Conservation (phyloP, 2,329 filamentous ascomycete genomes). For the Ascochyta clinopodiicola region DNA sequence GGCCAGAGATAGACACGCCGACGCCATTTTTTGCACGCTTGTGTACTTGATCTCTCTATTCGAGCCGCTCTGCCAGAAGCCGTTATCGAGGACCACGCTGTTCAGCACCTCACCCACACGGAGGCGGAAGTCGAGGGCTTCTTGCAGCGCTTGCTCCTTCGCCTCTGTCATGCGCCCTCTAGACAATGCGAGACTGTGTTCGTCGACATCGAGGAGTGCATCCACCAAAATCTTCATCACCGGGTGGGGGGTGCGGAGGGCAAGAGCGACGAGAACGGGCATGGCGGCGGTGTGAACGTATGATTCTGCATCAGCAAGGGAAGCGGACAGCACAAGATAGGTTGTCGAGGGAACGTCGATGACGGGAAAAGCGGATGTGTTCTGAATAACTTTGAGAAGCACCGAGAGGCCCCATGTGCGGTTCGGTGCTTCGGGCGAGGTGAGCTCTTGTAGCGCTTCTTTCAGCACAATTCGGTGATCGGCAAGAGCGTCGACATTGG, state of each 20-base stretch:
- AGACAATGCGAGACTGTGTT: conserved; percentile 33
- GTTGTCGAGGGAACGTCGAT: conserved; percentile 71
- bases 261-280: conserved; percentile 68
- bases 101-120: conserved; percentile 66
- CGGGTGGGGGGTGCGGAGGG: conserved; percentile 66
- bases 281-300: conserved; percentile 75
- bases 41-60: conserved; percentile 5
- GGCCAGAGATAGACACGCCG: conserved; percentile 68
- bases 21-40: conserved; percentile 51
- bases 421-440: conserved; percentile 45
- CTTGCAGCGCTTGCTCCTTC: conserved; percentile 37
- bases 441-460: conserved; percentile 34
- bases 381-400: conserved; percentile 57
- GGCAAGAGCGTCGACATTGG: conserved; percentile 55
- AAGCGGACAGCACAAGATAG: conserved; percentile 68
- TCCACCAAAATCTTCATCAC: conserved; percentile 69
- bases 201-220: conserved; percentile 70
- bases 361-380: conserved; percentile 58
- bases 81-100: conserved; percentile 27
- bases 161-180: conserved; percentile 20
- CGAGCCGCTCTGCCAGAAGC: conserved; percentile 23
- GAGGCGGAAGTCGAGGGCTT: conserved; percentile 67
- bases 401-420: conserved; percentile 46
- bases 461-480: conserved; percentile 43
- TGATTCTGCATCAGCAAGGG: conserved; percentile 71